These are phyloP conservation scores for Aphanomyces invadans DNA, from an alignment of 352 stramenopile species.

Conservation along the genomic window DNA sequence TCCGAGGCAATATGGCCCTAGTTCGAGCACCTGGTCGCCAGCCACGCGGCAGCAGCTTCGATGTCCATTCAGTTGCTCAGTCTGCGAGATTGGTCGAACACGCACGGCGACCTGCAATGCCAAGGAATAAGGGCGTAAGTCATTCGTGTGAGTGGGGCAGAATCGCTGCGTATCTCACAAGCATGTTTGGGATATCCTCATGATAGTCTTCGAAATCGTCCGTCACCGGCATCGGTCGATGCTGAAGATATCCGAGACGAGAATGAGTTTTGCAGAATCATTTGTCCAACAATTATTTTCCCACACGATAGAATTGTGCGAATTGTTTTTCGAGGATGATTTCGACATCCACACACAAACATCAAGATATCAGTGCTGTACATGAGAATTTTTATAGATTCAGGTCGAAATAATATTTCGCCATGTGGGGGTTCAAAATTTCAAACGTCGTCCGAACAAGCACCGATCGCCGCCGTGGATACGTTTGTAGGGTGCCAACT, in stretches of 20 bases:
- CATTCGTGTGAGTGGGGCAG: neutral
- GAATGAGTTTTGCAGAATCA: neutral
- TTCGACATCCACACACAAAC: too few relatives aligned
- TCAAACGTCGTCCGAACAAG: too few relatives aligned
- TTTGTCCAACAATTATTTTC: neutral
- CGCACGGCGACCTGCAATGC: constrained; percentile 43
- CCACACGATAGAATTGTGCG: neutral
- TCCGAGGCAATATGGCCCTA: neutral
- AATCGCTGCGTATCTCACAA: neutral
- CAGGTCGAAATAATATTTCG: too few relatives aligned
- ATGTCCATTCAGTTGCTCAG: constrained; percentile 40
- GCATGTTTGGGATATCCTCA: constrained; percentile 13
- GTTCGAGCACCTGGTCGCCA: constrained; percentile 37
- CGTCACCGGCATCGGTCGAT: neutral
- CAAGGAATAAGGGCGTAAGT: neutral
- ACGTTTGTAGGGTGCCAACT: too few relatives aligned
- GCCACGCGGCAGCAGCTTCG: constrained; percentile 47
- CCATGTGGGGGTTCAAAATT: too few relatives aligned
- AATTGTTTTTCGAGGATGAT: neutral
- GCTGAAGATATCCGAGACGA: neutral
- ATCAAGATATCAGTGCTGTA: too few relatives aligned
- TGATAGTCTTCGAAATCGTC: constrained; percentile 18
- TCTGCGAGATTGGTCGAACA: constrained; percentile 36
- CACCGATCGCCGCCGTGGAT: too few relatives aligned
- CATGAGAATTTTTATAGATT: too few relatives aligned